These are phyloP conservation scores for Pyrenophora teres DNA, from an alignment of 2,329 filamentous ascomycete species.

Conservation along the genomic window DNA sequence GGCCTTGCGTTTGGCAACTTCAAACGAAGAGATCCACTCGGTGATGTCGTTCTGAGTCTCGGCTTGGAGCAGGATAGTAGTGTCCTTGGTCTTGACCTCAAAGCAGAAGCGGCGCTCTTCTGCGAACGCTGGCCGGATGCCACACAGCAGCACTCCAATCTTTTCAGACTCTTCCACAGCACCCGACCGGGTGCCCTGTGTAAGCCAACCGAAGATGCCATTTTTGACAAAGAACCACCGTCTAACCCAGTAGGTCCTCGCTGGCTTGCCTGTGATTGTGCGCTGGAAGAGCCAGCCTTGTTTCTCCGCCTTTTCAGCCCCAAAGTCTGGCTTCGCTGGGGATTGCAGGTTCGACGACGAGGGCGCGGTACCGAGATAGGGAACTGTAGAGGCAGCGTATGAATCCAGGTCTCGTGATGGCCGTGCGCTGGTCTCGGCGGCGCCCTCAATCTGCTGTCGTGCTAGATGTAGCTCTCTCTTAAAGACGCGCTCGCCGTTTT, in stretches of 20 bases:
- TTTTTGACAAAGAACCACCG: constrained; percentile 96
- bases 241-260: constrained; percentile 84
- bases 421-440: constrained; percentile 69
- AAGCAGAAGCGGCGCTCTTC: constrained; percentile 97
- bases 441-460: constrained; percentile 80
- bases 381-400: constrained; percentile 87
- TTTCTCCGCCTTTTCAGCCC: constrained; percentile 68
- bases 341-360: constrained; percentile 57
- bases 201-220: constrained; percentile 93
- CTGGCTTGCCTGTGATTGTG: constrained; percentile 82
- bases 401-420: constrained; percentile 92
- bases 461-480: constrained; percentile 79
- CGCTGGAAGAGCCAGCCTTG: constrained; percentile 93
- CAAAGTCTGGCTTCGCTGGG: constrained; percentile 58
- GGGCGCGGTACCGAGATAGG: constrained; percentile 74
- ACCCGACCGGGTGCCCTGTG: constrained; percentile 76
- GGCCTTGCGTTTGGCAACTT: constrained; percentile 89
- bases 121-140: constrained; percentile 84
- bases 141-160: constrained; percentile 92
- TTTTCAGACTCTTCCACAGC: constrained; percentile 96
- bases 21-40: constrained; percentile 92
- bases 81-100: constrained; percentile 97
- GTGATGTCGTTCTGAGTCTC: constrained; percentile 92
- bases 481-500: constrained; percentile 82
- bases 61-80: constrained; percentile 84